Percentiles rank a stretch among this genome's conserved stretches.
phyloP scores from a whole-genome alignment of 257 asterid species.

The Capsicum pubescens region DNA sequence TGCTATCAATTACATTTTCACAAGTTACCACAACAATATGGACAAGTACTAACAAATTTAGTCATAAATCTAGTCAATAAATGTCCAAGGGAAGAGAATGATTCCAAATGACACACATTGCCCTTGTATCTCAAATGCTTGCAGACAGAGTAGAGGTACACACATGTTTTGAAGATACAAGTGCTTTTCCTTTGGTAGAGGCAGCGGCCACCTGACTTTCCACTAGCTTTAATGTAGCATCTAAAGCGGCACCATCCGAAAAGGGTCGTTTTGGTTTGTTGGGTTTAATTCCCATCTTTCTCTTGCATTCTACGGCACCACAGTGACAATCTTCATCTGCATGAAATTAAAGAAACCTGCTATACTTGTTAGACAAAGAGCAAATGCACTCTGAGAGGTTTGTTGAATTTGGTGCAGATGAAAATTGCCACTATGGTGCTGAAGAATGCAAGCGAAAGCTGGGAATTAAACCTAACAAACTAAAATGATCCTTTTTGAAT shows the following conservation, averaged over 20 bases:
- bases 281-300: no score
- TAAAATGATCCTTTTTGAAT: no score
- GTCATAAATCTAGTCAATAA: not conserved
- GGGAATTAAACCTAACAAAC: no score
- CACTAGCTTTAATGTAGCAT: constrained; percentile 62
- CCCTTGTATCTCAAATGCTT: constrained; percentile 6
- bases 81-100: not conserved
- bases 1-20: not conserved
- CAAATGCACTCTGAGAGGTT: no score
- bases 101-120: constrained; percentile 10
- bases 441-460: no score
- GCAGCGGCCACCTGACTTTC: constrained; percentile 32
- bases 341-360: no score
- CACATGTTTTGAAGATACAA: constrained; percentile 50
- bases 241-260: constrained; percentile 44
- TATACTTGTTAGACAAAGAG: no score
- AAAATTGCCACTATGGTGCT: no score
- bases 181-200: constrained; percentile 55
- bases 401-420: no score
- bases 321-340: no score
- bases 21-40: constrained; percentile 7
- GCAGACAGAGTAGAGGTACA: constrained; percentile 4
- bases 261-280: constrained; percentile 41
- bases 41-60: constrained; percentile 23
- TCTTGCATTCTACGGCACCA: no score